Conservation (phyloP, 2,329 filamentous ascomycete genomes). For the Cladophialophora yegresii region DNA sequence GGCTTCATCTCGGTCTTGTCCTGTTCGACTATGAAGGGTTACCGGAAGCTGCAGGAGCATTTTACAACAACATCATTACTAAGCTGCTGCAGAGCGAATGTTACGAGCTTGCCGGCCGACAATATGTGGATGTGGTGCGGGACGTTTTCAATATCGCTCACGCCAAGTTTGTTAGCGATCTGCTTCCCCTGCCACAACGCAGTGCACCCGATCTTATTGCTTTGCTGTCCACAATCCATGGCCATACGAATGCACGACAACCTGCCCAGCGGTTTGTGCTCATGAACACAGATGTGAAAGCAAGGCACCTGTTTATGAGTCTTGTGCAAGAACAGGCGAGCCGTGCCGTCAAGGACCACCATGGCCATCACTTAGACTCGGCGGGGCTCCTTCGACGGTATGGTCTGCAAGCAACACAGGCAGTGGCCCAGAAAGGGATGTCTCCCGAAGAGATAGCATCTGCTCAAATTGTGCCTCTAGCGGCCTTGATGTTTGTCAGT, state of each 20-base stretch:
- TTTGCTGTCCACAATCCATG: conserved; percentile 56
- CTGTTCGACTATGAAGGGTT: conserved; percentile 40
- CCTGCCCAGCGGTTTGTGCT: conserved; percentile 56
- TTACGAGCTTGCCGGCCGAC: conserved; percentile 50
- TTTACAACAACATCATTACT: conserved; percentile 51
- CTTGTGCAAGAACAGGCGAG: conserved; percentile 67
- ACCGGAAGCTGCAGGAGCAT: conserved; percentile 49
- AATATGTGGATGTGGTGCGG: conserved; percentile 53
- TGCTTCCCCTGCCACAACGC: conserved; percentile 59
- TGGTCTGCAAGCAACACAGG: conserved; percentile 13
- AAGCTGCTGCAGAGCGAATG: conserved; percentile 49
- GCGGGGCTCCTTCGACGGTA: conserved; percentile 44
- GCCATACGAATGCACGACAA: conserved; percentile 58
- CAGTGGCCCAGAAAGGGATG: conserved; percentile 11
- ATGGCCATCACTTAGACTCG: conserved; percentile 56
- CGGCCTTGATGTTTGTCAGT: conserved; percentile 66
- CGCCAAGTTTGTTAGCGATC: conserved; percentile 56
- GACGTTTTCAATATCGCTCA: conserved; percentile 57
- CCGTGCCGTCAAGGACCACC: conserved; percentile 55
- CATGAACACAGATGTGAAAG: conserved; percentile 51
- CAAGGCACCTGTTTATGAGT: conserved; percentile 61
- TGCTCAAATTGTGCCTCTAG: conserved; percentile 65
- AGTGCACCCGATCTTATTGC: conserved; percentile 58
- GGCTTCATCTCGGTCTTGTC: conserved; percentile 12
- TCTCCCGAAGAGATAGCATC: conserved; percentile 21